A percentile compares a stretch with the other conserved stretches of the same genome.
Evolutionary conservation across 805 yeast species (phyloP).

Genomic region (Candida xyloterini): DNA sequence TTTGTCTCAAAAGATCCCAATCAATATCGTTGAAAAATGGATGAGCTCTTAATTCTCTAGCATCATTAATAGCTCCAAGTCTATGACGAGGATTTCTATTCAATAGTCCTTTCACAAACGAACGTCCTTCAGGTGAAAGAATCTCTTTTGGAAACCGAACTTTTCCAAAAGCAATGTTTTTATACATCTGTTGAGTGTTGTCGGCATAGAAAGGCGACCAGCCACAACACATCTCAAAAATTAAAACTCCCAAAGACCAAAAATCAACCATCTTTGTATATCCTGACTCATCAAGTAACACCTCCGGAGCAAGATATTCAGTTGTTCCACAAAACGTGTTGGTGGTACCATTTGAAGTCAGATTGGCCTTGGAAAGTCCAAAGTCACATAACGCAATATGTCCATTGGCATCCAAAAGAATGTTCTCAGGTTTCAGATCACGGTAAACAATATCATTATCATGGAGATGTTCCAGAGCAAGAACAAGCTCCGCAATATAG

Average conservation of each 20-base stretch:
- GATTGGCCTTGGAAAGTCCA: conserved; percentile 91
- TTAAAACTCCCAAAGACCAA: conserved; percentile 96
- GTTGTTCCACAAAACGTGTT: conserved; percentile 99
- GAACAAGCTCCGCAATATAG: conserved; percentile 91
- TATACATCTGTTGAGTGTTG: conserved; percentile 97
- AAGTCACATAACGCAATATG: conserved; percentile 97
- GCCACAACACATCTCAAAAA: conserved; percentile 99
- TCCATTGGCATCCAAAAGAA: conserved; percentile 91
- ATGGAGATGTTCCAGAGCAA: conserved; percentile 92
- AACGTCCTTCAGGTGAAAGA: conserved; percentile 86
- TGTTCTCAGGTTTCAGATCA: conserved; percentile 96
- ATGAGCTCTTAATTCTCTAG: conserved; percentile 87
- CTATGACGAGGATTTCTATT: conserved; percentile 96
- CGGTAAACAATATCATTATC: conserved; percentile 95
- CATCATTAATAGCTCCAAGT: conserved; percentile 87
- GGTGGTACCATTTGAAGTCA: conserved; percentile 82
- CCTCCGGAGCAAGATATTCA: conserved; percentile 97
- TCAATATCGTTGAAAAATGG: conserved; percentile 89
- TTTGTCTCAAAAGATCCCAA: conserved; percentile 76
- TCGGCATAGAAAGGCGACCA: conserved; percentile 99
- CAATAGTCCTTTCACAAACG: conserved; percentile 90
- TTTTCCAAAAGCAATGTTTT: conserved; percentile 97
- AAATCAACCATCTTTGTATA: conserved; percentile 99
- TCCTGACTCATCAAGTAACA: conserved; percentile 90
- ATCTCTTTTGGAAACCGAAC: conserved; percentile 97